A percentile compares a stretch with the other conserved stretches of the same genome.
Evolutionary conservation across 2,329 filamentous ascomycete species (phyloP).

Genomic region (Claviceps africana): DNA sequence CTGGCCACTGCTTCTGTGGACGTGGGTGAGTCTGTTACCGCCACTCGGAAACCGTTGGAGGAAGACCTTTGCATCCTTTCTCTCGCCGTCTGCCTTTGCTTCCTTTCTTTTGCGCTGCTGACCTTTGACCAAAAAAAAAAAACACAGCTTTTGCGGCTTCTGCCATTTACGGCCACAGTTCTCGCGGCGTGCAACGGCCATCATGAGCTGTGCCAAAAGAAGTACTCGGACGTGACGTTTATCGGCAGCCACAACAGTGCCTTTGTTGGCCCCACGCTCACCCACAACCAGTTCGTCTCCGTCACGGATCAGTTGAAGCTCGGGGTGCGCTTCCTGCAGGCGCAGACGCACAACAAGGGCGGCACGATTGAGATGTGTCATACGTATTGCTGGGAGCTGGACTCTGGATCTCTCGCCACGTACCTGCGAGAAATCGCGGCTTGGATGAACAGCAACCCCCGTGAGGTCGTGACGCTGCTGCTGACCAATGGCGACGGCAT

Average conservation of each 20-base stretch:
- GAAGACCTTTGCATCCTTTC: too few species aligned
- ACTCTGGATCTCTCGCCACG: conserved; percentile 40
- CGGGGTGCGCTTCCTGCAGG: conserved; percentile 51
- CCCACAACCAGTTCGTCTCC: conserved; percentile 47
- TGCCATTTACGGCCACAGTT: conserved; percentile 9
- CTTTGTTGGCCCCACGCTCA: conserved; percentile 41
- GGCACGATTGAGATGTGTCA: conserved; percentile 48
- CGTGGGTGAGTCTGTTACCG: background rate
- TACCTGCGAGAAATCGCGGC: conserved; percentile 44
- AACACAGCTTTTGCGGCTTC: conserved; percentile 9
- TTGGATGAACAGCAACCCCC: conserved; percentile 44
- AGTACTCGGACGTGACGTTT: conserved; percentile 46
- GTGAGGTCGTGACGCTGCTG: conserved; percentile 50
- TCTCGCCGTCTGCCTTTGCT: background rate
- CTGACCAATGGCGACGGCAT: conserved; percentile 49
- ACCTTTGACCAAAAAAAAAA: background rate
- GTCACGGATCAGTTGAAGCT: conserved; percentile 43
- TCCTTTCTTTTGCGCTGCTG: background rate
- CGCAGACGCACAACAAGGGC: conserved; percentile 43
- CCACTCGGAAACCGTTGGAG: too few species aligned
- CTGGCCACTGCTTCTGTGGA: conserved; percentile 2
- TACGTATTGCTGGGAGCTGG: conserved; percentile 44
- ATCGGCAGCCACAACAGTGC: conserved; percentile 52
- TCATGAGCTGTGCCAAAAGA: conserved; percentile 37
- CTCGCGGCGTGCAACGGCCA: conserved; percentile 41